Evolutionary conservation across 768 basidiomycete genomes (phyloP), one percentile per base, ranked within the genome.

Genomic region (Floccularia luteovirens): DNA sequence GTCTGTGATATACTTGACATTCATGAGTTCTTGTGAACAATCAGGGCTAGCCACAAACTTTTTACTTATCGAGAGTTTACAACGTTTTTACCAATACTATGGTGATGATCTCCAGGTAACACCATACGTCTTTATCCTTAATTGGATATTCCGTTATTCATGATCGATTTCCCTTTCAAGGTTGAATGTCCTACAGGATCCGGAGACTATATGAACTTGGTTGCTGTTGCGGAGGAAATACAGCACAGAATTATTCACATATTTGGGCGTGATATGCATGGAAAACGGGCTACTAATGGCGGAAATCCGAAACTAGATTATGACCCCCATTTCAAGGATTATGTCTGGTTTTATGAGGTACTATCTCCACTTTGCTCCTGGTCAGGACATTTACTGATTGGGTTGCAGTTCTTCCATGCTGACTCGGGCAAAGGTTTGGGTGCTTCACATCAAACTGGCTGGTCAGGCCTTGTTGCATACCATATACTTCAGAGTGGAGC

Each of bases 211-310:
- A 97, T 97, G 92, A 89, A 91, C 56, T 78, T 99, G 5, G 89
- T 84, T 7, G 74, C 78, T 43, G 91, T 94, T 14, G 91, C 96
- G 4, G 94, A 97, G 53, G 96, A 99, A 60, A 92, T 99, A 41
- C 96, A 98, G 60, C 94, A 98, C 56, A 83, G 96, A n/a, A 81
- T 98, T 46, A 99, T 98, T 41, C 92, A 98, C 59, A 91, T 99
- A 51, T 99, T 99, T 53, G 82, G 89, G n/a, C 79, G 92, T 20
- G 94, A 99, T 55, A 59, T 76, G 46, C 75, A 89, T 44, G 92
- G 93, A 7, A 74, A 77, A 45, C 72, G 96, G 28, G 92, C 96
- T 0, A 86, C 84, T 13, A 98, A 99, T 54, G 96, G 93, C 14
- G 90, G 90, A 5, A 85, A 85, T 53, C 69, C 76, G 24, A 87